Conservation (phyloP, 768 basidiomycete genomes). For the Russula virescens region DNA sequence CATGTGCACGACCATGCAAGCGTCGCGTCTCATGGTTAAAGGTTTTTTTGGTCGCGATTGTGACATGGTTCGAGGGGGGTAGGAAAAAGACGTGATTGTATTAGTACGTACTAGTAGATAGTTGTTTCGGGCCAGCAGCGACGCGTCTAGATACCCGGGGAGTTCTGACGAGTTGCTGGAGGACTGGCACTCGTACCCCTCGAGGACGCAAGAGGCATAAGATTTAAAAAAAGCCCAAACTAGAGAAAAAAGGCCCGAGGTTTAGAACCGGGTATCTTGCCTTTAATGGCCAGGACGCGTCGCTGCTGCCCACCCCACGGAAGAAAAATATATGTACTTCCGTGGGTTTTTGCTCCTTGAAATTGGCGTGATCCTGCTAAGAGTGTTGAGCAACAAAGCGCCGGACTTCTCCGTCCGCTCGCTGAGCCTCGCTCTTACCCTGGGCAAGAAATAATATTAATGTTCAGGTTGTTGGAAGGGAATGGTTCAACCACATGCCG, state of each 20-base stretch:
- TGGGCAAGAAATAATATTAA: too few relatives aligned
- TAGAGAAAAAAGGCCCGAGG: constrained; percentile 6
- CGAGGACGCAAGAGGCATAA: constrained; percentile 12
- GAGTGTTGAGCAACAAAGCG: too few relatives aligned
- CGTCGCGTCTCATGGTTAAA: too few relatives aligned
- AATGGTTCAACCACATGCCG: too few relatives aligned
- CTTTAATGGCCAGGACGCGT: not conserved
- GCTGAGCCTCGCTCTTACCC: too few relatives aligned
- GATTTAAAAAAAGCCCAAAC: constrained; percentile 7
- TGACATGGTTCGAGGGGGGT: not conserved
- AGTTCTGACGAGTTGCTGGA: constrained; percentile 15
- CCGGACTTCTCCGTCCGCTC: too few relatives aligned
- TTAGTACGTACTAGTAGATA: too few relatives aligned
- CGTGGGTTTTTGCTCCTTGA: constrained; percentile 6
- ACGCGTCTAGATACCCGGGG: constrained; percentile 16
- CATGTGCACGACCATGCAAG: too few relatives aligned
- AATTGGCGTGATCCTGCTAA: too few relatives aligned
- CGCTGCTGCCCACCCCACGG: constrained; percentile 11
- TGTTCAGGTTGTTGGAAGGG: too few relatives aligned
- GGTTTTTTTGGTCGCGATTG: not conserved
- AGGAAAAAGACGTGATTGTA: too few relatives aligned
- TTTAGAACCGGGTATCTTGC: not conserved
- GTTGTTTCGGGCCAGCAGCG: not conserved
- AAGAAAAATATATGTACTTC: not conserved
- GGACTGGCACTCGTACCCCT: constrained; percentile 20